Base-by-base conservation (phyloP, 352 stramenopile genomes). In the Blastocystis hominis region DNA sequence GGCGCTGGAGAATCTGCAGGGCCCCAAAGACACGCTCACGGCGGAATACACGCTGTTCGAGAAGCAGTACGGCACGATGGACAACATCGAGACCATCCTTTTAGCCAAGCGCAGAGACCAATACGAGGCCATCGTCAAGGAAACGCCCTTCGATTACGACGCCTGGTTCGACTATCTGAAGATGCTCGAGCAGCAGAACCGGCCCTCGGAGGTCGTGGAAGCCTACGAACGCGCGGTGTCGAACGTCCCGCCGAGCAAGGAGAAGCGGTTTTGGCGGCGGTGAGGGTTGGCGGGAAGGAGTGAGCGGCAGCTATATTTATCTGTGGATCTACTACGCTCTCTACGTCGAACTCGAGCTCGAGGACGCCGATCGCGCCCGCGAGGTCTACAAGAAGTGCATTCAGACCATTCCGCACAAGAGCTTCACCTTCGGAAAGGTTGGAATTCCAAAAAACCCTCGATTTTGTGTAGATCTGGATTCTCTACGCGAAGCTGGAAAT, bases 251-350 rank as follows among this genome's bases (percentile, higher is more conserved):
- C 96, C 95, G 3, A 91, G 94, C n/a, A 86, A 91, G 4, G 93
- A 98, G 54, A 99, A 99, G 90, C 92, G 94, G 64, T 97, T 97
- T 91, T 99, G 97, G 97, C 94, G 94, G 70, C 90, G 97, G 20
- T 13, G n/a, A 10, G 42, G 42, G 36, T 30, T 62, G n/a, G n/a
- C 10, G 50, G 0, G 50, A 59, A n/a, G 50, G 50, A 10, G 36
- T 72, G 42, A 13, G 36, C 13, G 13, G 42, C n/a, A 72, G 62
- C 44, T 99, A 99, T 90, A 97, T 99, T 81, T 99, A 98, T 89
- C 90, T 99, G 30, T 99, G 96, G 96, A 98, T 99, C 89, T 98
- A 98, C 89, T 98, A 98, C 89, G 96, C 96, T 5, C 89, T 98
- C 1, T 98, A 97, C 79, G 95, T 98, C 90, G 96, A 99, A 91